Base-by-base conservation (phyloP, 352 stramenopile genomes). In the Globisporangium yorkense region DNA sequence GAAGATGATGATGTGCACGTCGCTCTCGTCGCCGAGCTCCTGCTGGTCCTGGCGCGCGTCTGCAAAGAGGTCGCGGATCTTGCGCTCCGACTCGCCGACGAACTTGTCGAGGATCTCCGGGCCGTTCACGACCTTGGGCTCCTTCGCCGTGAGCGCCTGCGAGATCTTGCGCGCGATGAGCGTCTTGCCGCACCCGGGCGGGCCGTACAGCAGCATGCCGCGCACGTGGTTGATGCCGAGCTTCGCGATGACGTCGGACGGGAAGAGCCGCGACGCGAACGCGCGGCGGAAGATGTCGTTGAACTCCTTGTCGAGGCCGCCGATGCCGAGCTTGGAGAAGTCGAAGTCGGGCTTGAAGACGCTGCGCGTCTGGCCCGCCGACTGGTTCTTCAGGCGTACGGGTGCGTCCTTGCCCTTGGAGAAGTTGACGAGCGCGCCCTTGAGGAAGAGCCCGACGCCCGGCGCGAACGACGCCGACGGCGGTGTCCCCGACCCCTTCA, bases 1-100 rank as follows among this genome's bases (percentile, higher is more conserved):
- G 66, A 99, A 98, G 70, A 99, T 99, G 69, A 99, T 98, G 68
- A 99, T 99, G 72, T 99, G 97, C 51, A 99, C 86, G 62, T 98
- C 97, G 56, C 86, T 98, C 56, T 98, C 92, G 59, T 99, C 97
- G 51, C 96, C 97, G 21, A 97, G 66, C 51, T 97, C 86, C 51
- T 94, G 73, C 56, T 94, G 81, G 56, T 94, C 85, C 57, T 89
- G 70, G 29, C 83, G 77, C 10, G 97, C 97, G 57, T 99, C 97
- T 1, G 90, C 83, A 71, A 99, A 99, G 1, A 99, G 80, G 54
- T 98, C 96, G 44, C 97, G 89, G 63, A 99, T 99, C 78, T 99
- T 99, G 68, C 98, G 94, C 79, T 99, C 97, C 24, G 84, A 96
- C 44, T 97, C 96, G 68, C 97, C 97, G 3, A 99, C 97, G 77